These are phyloP conservation scores for Onygenales sp. DNA, from an alignment of 2,329 filamentous ascomycete species.

Conservation along the genomic window DNA sequence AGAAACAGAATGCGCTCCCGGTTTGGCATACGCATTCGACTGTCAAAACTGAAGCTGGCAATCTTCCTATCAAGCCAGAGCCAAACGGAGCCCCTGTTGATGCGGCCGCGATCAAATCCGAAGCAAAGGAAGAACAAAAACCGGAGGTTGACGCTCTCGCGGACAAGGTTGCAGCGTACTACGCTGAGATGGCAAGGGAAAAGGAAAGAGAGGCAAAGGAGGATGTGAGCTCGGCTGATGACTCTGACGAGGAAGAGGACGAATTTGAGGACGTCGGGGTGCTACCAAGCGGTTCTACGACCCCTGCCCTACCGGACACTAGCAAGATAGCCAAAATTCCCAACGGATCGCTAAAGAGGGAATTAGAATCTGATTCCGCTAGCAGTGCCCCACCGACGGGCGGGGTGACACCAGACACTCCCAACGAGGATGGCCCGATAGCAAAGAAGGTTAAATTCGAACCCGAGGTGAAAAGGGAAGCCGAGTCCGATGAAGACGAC, in stretches of 20 bases:
- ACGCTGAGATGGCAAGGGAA: conserved; percentile 36
- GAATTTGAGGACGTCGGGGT: conserved; percentile 14
- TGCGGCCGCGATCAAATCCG: conserved; percentile 16
- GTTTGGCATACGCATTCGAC: conserved; percentile 46
- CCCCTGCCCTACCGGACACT: conserved; percentile 19
- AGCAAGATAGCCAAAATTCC: conserved; percentile 6
- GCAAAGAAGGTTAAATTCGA: conserved; percentile 37
- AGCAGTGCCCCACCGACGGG: conserved; percentile 30
- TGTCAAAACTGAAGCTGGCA: conserved; percentile 19
- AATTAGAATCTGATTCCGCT: conserved; percentile 29
- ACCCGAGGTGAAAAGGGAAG: conserved; percentile 25
- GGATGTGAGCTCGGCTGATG: conserved; percentile 32
- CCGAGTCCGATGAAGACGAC: conserved; percentile 34
- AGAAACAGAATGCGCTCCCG: conserved; percentile 43
- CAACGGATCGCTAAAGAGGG: conserved; percentile 26
- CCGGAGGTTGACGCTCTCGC: conserved; percentile 32
- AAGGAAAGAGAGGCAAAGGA: conserved; percentile 32
- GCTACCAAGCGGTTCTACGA: conserved; percentile 23
- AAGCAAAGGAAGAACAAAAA: conserved; percentile 33
- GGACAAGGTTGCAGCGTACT: conserved; percentile 39
- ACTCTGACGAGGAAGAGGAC: conserved; percentile 14
- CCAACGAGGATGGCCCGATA: conserved; percentile 29
- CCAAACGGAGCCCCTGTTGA: conserved; percentile 5
- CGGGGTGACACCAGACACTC: conserved; percentile 26
- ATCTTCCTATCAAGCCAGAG: conserved; percentile 8